A percentile compares a stretch with the other conserved stretches of the same genome.
Conservation (phyloP, 2,329 filamentous ascomycete genomes). For the Colletotrichum destructivum region DNA sequence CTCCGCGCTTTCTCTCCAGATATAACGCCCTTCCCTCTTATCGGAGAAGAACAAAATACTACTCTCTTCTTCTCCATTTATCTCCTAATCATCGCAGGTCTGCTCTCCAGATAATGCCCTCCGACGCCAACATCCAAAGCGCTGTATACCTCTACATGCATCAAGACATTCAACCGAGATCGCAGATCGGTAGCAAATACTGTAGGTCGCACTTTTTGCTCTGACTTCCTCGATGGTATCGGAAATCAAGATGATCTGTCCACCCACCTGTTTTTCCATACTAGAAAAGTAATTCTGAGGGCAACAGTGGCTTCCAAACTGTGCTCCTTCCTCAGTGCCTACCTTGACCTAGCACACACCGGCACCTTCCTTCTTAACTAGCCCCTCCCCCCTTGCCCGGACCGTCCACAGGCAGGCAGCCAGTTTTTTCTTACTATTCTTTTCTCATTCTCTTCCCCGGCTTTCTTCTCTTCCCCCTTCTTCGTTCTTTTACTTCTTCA, state of each 20-base stretch:
- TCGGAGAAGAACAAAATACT: neutral
- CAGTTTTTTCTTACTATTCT: neutral
- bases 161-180: neutral
- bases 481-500: neutral
- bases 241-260: too few species aligned
- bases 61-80: neutral
- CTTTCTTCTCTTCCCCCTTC: neutral
- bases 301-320: neutral
- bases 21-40: too few species aligned
- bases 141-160: neutral
- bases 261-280: too few species aligned
- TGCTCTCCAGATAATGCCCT: too few species aligned
- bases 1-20: too few species aligned
- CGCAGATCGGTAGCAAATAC: neutral
- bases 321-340: neutral
- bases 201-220: neutral
- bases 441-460: neutral
- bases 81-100: neutral
- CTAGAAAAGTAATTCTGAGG: neutral
- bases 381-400: neutral
- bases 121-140: neutral
- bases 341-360: neutral
- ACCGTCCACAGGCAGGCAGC: neutral
- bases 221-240: too few species aligned
- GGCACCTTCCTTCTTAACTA: neutral